Conservation (phyloP, 1,284 basidiomycete genomes). For the Anthracocystis setariae region DNA sequence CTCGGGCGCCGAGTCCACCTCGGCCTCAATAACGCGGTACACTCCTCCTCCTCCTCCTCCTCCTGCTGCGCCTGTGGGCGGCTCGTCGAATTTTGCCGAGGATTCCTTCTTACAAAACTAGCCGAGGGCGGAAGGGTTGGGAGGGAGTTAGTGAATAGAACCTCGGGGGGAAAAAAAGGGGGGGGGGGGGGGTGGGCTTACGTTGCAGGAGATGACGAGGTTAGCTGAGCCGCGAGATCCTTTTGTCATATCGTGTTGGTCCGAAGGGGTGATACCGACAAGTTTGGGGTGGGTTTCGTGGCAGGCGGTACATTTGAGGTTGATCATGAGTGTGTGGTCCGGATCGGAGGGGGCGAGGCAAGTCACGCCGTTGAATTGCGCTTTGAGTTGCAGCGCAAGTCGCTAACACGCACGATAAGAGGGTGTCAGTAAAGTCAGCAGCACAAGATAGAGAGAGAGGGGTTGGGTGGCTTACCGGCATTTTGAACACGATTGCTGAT, state of each 20-base stretch:
- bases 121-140: neutral
- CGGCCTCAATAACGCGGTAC: constrained; percentile 39
- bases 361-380: constrained; percentile 59
- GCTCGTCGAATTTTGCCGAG: constrained; percentile 60
- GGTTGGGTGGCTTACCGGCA: constrained; percentile 14
- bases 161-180: neutral
- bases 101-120: constrained; percentile 59
- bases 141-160: neutral
- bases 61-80: too few relatives aligned
- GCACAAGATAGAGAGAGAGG: neutral
- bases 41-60: too few relatives aligned
- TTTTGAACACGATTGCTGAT: neutral
- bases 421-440: too few relatives aligned
- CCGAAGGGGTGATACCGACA: constrained; percentile 52
- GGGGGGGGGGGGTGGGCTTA: constrained; percentile 1
- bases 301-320: constrained; percentile 62
- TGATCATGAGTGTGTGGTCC: constrained; percentile 57
- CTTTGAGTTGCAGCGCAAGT: constrained; percentile 61
- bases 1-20: constrained; percentile 19
- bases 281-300: constrained; percentile 62
- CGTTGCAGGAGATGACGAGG: constrained; percentile 58
- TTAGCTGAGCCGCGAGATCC: constrained; percentile 57
- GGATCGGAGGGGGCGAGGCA: constrained; percentile 51
- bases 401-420: too few relatives aligned
- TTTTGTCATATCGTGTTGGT: constrained; percentile 58